phyloP scores from a whole-genome alignment of 352 stramenopile genomes.

The Aphanomyces stellatus region DNA sequence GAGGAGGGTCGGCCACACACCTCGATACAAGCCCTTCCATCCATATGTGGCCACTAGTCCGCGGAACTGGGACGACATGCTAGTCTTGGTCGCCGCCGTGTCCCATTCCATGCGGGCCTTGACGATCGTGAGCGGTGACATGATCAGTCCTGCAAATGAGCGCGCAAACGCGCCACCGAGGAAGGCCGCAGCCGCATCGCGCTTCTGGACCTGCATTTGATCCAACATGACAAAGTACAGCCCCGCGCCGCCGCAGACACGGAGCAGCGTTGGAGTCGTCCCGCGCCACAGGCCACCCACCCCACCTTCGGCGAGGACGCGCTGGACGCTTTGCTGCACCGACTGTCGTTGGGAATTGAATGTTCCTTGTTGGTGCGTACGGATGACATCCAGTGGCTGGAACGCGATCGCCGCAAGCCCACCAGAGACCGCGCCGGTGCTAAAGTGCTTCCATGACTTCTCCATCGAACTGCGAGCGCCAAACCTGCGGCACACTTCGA shows the following conservation, averaged over 20 bases:
- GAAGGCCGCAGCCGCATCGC: slow-evolving; percentile 73
- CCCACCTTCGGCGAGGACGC: slow-evolving; percentile 3
- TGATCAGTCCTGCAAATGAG: slow-evolving; percentile 69
- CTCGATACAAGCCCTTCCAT: slow-evolving; percentile 69
- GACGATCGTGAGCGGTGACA: slow-evolving; percentile 80
- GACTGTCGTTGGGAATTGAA: slow-evolving; percentile 31
- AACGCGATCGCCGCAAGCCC: slow-evolving; percentile 77
- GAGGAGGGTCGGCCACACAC: slow-evolving; percentile 77
- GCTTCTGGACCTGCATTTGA: slow-evolving; percentile 21
- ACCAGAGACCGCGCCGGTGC: slow-evolving; percentile 50
- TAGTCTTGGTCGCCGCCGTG: slow-evolving; percentile 43
- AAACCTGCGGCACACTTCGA: too few species aligned
- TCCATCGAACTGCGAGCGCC: slow-evolving; percentile 10
- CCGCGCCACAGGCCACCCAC: slow-evolving; percentile 57
- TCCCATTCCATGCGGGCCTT: slow-evolving; percentile 84
- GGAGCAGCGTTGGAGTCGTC: slow-evolving; percentile 69
- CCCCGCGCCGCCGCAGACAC: slow-evolving; percentile 66
- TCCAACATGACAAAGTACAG: slow-evolving; percentile 69
- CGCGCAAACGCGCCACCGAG: slow-evolving; percentile 71
- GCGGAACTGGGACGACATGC: slow-evolving; percentile 54
- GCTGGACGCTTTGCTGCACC: not conserved
- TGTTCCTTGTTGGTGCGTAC: slow-evolving; percentile 74
- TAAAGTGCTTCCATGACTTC: slow-evolving; percentile 20
- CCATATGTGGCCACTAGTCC: slow-evolving; percentile 60
- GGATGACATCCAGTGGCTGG: slow-evolving; percentile 77